phyloP scores from a whole-genome alignment of 1,139 yeast species.

The Saccharomycopsis crataegensis region DNA sequence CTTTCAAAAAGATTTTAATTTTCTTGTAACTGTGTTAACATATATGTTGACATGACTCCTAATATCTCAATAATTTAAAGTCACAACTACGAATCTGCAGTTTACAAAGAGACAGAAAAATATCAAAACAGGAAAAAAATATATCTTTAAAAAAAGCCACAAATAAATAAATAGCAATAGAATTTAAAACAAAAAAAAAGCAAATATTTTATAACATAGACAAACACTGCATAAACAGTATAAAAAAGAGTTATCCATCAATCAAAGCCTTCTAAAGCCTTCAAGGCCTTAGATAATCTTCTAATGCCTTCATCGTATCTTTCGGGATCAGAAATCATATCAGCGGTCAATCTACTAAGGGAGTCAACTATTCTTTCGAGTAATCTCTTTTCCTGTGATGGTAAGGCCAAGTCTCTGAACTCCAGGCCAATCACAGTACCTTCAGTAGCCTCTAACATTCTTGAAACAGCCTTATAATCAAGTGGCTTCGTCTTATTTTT shows the following conservation, averaged over 20 bases:
- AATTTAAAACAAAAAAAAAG: too few relatives aligned
- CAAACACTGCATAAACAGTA: too few relatives aligned
- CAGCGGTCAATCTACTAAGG: slow-evolving; percentile 75
- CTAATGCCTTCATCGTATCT: slow-evolving; percentile 76
- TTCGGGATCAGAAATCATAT: slow-evolving; percentile 77
- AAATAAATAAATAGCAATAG: too few relatives aligned
- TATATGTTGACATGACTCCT: too few relatives aligned
- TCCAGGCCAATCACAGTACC: slow-evolving; percentile 31
- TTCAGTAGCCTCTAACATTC: slow-evolving; percentile 16
- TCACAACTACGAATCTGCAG: too few relatives aligned
- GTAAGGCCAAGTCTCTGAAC: slow-evolving; percentile 66
- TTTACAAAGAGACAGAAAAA: too few relatives aligned
- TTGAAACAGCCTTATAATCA: slow-evolving; percentile 8
- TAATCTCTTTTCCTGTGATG: slow-evolving; percentile 67
- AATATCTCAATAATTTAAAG: too few relatives aligned
- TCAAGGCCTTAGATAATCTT: slow-evolving; percentile 69
- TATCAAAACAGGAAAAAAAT: too few relatives aligned
- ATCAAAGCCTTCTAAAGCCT: slow-evolving; percentile 69
- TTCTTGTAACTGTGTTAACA: too few relatives aligned
- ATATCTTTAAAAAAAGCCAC: too few relatives aligned
- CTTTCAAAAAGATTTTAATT: too few relatives aligned
- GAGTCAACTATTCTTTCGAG: slow-evolving; percentile 83
- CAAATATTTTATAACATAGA: too few relatives aligned
- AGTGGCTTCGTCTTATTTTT: slow-evolving; percentile 10
- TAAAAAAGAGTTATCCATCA: neutral